phyloP scores from a whole-genome alignment of 768 basidiomycete genomes.

The Phanerodontia chrysosporium region DNA sequence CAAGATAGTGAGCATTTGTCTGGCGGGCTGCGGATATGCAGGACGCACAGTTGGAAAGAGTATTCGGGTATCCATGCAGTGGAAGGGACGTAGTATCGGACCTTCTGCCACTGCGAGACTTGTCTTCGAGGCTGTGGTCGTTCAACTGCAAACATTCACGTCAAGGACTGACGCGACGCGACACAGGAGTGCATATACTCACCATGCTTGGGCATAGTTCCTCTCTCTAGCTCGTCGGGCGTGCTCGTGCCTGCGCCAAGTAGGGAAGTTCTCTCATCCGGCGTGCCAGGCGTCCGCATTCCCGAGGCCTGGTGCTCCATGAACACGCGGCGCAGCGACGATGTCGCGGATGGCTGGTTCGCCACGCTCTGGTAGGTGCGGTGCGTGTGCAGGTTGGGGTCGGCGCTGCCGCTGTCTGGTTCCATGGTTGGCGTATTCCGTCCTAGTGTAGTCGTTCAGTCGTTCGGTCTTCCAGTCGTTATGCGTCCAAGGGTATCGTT shows the following conservation, averaged over 20 bases:
- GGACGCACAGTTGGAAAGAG: slow-evolving; percentile 56
- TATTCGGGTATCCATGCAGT: slow-evolving; percentile 79
- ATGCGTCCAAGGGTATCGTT: not conserved
- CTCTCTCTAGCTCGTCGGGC: slow-evolving; percentile 6
- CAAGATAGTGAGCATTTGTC: not conserved
- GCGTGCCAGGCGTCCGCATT: not conserved
- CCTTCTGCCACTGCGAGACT: slow-evolving; percentile 33
- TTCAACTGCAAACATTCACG: not conserved
- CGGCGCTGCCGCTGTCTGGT: not conserved
- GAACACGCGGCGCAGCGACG: slow-evolving; percentile 8
- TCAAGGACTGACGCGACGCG: not conserved
- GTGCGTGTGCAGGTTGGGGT: not conserved
- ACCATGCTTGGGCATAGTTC: not conserved
- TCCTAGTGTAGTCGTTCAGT: not conserved
- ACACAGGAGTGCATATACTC: not conserved
- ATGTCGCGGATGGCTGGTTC: slow-evolving; percentile 7
- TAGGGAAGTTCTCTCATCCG: slow-evolving; percentile 12
- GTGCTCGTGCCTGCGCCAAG: not conserved
- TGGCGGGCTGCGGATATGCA: not conserved
- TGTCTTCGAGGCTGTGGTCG: not conserved
- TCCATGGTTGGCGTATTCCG: not conserved
- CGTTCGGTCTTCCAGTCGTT: too few species aligned
- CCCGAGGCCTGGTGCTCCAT: not conserved
- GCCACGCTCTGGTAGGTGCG: not conserved
- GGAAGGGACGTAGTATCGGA: slow-evolving; percentile 76